Conservation (phyloP, 2,329 filamentous ascomycete species). For the Nigrospora oryzae region DNA sequence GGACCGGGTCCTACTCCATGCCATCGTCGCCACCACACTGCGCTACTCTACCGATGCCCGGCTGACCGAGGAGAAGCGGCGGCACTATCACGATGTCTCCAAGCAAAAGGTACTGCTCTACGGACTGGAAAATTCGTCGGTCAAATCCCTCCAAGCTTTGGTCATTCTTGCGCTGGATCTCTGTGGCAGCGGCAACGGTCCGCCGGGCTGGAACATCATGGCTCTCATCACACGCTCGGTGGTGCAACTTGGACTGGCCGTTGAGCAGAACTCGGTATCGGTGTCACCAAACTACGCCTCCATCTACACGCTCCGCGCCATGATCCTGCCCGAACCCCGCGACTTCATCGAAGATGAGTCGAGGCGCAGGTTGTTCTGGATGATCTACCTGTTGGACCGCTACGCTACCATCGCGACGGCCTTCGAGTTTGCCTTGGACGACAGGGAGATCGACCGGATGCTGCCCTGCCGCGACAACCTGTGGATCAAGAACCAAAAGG, state of each 20-base stretch:
- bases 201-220: constrained; percentile 86
- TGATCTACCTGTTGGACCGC: constrained; percentile 83
- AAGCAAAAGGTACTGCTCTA: constrained; percentile 84
- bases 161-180: constrained; percentile 82
- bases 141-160: constrained; percentile 78
- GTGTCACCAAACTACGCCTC: constrained; percentile 74
- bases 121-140: constrained; percentile 81
- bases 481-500: constrained; percentile 74
- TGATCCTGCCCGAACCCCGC: constrained; percentile 72
- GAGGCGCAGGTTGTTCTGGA: constrained; percentile 80
- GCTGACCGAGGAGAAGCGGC: constrained; percentile 63
- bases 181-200: constrained; percentile 79
- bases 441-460: constrained; percentile 81
- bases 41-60: constrained; percentile 73
- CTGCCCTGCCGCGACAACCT: constrained; percentile 82
- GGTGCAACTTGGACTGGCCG: constrained; percentile 77
- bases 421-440: constrained; percentile 83
- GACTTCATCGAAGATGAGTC: constrained; percentile 89
- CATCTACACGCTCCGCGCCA: constrained; percentile 81
- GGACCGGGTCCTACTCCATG: constrained; percentile 75
- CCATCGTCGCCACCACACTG: constrained; percentile 81
- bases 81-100: constrained; percentile 69
- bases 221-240: constrained; percentile 83
- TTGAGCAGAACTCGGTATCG: constrained; percentile 72
- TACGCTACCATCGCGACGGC: constrained; percentile 88